Percentiles rank a stretch among this genome's conserved stretches.
phyloP scores from a whole-genome alignment of 2,329 filamentous ascomycete species.

The Sclerotinia nivalis region DNA sequence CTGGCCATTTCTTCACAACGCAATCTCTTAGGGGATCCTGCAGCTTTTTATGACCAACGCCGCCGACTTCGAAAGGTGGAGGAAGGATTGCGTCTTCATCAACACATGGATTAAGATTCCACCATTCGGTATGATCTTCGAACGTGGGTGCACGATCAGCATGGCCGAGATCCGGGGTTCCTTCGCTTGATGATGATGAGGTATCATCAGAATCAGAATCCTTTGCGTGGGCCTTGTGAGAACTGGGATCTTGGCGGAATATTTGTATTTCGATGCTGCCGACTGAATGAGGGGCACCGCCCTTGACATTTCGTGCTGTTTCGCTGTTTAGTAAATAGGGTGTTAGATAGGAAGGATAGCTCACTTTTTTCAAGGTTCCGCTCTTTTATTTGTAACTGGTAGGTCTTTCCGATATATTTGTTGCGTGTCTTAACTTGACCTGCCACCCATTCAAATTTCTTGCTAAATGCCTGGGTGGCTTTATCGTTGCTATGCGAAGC shows the following conservation, averaged over 20 bases:
- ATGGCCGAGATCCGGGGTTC: neutral
- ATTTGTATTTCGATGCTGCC: slow-evolving; percentile 24
- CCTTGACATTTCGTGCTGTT: slow-evolving; percentile 14
- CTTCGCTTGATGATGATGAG: neutral
- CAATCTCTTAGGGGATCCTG: slow-evolving; percentile 24
- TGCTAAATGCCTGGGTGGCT: neutral
- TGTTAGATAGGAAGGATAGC: neutral
- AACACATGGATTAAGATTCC: slow-evolving; percentile 26
- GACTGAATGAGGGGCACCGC: slow-evolving; percentile 14
- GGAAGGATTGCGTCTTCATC: slow-evolving; percentile 6
- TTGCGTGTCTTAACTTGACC: slow-evolving; percentile 7
- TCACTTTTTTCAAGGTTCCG: slow-evolving; percentile 25
- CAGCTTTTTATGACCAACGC: slow-evolving; percentile 22
- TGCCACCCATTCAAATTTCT: slow-evolving; percentile 3
- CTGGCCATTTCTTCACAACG: slow-evolving; percentile 25
- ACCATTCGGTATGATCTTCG: slow-evolving; percentile 30
- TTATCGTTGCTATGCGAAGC: slow-evolving; percentile 24
- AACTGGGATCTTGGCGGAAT: slow-evolving; percentile 19
- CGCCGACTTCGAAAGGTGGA: slow-evolving; percentile 32
- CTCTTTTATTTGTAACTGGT: slow-evolving; percentile 26
- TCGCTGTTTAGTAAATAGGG: neutral
- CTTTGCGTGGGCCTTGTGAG: neutral
- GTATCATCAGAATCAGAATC: neutral
- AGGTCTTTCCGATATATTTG: neutral
- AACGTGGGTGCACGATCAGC: slow-evolving; percentile 28